Evolutionary conservation across 2,329 filamentous ascomycete species (phyloP), one percentile per base, ranked within the genome.

Genomic region (Chaetomiaceae sp.): DNA sequence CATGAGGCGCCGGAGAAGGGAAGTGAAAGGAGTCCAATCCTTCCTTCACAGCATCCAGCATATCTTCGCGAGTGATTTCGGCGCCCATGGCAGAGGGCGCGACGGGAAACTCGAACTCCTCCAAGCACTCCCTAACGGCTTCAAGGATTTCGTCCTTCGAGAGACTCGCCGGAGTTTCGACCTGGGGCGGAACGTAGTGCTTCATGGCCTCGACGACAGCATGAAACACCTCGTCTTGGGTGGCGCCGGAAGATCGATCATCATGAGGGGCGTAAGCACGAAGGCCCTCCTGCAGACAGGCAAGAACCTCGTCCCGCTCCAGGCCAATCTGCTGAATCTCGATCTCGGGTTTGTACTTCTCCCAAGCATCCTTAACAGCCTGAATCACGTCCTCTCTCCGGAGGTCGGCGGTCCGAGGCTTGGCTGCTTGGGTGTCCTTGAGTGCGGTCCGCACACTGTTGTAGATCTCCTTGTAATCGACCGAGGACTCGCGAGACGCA

Each of bases 321-420:
- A 97, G 72, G 2, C 90, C 91, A 52, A 94, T 86, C 58, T 95
- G 88, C 57, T 95, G 85, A 4, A 95, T 76, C 57, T 95, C 84
- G 41, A 95, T 88, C 58, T 96, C 88, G 1, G 91, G 91, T 66
- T 95, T 95, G 68, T 95, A 95, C 44, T 83, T 87, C 61, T 96
- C 91, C 81, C 89, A 95, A 1, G 90, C 91, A 56, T 95, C 89
- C 56, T 83, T 83, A 12, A 97, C 86, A 3, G 90, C 89, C 22
- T 86, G 78, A 2, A 97, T 77, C 29, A 97, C 87, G 48, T 94
- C 88, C 39, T 95, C 88, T 55, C 86, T 80, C 57, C 81, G 83
- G 38, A 88, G 67, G n/a, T 71, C 68, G 9, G 67, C 68, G 30
- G 67, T 70, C 38, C 65, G 68, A 42, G 72, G 64, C 55, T 73